A percentile compares a stretch with the other conserved stretches of the same genome.
Conservation (phyloP, 2,329 filamentous ascomycete genomes). For the Alternaria arbusti region DNA sequence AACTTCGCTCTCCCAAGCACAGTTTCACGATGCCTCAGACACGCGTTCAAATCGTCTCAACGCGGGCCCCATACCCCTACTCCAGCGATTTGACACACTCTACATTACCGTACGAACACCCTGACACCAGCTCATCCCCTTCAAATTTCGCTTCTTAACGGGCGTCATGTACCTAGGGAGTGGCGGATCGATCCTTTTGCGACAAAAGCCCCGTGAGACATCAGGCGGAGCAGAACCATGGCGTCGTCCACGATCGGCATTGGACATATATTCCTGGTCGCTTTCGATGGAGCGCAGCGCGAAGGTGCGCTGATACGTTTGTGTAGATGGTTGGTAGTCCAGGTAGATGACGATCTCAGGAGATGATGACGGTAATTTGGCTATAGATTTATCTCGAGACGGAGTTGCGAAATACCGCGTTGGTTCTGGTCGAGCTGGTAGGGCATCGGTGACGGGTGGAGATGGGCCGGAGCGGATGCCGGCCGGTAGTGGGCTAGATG, state of each 20-base stretch:
- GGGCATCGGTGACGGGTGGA: not conserved
- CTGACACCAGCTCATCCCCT: not conserved
- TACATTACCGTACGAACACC: not conserved
- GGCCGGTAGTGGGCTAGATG: not conserved
- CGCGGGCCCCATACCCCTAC: not conserved
- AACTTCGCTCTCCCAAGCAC: not conserved
- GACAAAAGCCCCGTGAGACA: not conserved
- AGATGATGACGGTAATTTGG: not conserved
- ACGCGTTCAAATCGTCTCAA: not conserved
- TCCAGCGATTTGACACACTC: not conserved
- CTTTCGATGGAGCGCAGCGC: not conserved
- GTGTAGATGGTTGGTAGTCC: not conserved
- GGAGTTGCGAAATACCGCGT: not conserved
- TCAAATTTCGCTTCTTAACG: not conserved
- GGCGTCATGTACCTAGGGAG: not conserved
- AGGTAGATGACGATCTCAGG: not conserved
- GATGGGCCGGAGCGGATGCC: not conserved
- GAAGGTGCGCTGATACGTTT: not conserved
- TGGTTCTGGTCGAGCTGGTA: not conserved
- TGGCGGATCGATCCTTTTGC: not conserved
- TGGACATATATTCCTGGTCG: not conserved
- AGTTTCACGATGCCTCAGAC: not conserved
- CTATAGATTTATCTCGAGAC: not conserved
- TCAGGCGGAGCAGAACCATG: not conserved
- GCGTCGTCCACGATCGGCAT: not conserved